Base-by-base conservation (phyloP, 805 yeast species). In the Candida vaughaniae region DNA sequence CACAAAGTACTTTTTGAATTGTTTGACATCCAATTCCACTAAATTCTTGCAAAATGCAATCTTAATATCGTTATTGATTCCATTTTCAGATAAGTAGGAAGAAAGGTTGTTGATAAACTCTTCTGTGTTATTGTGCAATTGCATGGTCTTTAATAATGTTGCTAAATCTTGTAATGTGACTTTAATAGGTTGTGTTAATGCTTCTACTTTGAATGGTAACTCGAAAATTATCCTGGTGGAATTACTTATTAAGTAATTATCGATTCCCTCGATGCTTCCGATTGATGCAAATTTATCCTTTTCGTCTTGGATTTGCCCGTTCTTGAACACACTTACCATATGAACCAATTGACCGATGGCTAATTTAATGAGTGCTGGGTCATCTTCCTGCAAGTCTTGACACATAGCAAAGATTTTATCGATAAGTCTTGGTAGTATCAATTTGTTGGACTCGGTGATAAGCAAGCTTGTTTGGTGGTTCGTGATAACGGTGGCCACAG, bases 391-490 rank as follows among this genome's bases (percentile, higher is more conserved):
- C 46, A 72, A 61, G 43, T 78, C 82, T 40, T 75, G 74, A 3
- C 90, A 77, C 55, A 77, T 83, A 38, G 73, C 79, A 37, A 89
- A 66, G 44, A 88, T 63, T 38, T 80, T 73, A 43, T 79, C 73
- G 41, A 89, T 65, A 9, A 88, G 70, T 10, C 64, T 64, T 5
- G 83, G 82, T 39, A 89, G 69, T 64, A 73, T 37, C 61, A 63
- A 55, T 52, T 77, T 77, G 57, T 88, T 88, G 29, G 78, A 75
- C 41, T 76, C 79, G 3, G 87, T 76, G 37, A 89, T 64, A 53
- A 93, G 75, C 38, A 93, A 66, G 36, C 95, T 82, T 12, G 91
- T 79, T 47, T 82, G 78, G 52, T 85, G 82, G 62, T 93, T 95
- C 44, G 84, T 74, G 14, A 85, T 72, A 27, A 93, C 61, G 15